phyloP scores from a whole-genome alignment of 331 rosid genomes.

The Acacia concinna region DNA sequence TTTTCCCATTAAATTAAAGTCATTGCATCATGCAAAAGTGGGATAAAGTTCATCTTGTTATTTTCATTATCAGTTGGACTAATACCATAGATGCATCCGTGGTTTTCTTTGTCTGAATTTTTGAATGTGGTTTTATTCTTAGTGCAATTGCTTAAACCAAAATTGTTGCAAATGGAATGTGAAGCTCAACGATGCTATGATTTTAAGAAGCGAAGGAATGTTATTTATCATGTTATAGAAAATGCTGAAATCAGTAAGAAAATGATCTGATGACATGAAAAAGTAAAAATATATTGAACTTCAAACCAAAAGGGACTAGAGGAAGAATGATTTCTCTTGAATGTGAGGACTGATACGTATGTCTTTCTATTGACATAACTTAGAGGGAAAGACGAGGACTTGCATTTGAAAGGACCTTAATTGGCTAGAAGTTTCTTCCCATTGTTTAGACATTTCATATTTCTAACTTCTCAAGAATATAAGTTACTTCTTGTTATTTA shows the following conservation, averaged over 20 bases:
- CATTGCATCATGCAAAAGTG: not conserved
- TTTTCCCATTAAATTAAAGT: not conserved
- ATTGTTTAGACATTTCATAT: not conserved
- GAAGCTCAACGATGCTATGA: not conserved
- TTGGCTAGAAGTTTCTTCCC: not conserved
- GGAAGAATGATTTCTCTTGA: not conserved
- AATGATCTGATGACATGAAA: not conserved
- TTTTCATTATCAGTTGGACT: not conserved
- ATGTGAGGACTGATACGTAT: not conserved
- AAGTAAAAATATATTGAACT: not conserved
- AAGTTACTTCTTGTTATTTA: not conserved
- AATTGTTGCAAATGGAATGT: not conserved
- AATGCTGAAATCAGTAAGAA: not conserved
- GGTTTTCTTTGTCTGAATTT: not conserved
- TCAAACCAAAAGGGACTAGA: not conserved
- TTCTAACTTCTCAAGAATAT: constrained; percentile 10
- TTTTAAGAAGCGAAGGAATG: not conserved
- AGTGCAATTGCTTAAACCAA: not conserved
- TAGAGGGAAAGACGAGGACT: not conserved
- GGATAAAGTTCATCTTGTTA: not conserved
- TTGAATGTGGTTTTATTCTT: not conserved
- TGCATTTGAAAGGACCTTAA: not conserved
- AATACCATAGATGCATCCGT: not conserved
- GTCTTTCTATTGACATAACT: not conserved
- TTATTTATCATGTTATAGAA: not conserved